Base-by-base conservation (phyloP, 202 grass and related monocot species). In the Carex arenaria region DNA sequence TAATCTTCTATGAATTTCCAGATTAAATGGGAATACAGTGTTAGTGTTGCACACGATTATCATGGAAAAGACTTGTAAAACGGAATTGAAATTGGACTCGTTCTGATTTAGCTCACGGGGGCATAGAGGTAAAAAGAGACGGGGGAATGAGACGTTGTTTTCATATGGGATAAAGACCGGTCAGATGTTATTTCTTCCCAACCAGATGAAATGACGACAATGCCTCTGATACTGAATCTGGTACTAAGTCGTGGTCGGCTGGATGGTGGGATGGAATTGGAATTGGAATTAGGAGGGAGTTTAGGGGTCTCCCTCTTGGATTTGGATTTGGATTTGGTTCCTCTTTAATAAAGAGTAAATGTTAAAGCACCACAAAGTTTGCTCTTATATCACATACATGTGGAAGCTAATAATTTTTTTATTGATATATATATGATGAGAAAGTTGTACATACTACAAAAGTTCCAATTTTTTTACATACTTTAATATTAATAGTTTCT, bases 181-280 rank as follows among this genome's bases (percentile, higher is more conserved):
- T 88, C 30, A 64, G 78, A 53, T 47, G 85, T 91, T 78, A 64
- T 59, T 53, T 60, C 85, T 86, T 14, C 20, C 51, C 19, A 1
- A 32, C 14, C 28, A 67, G 19, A 11, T 18, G 72, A 76, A 77
- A 77, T 53, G 63, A 56, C 80, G 68, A 14, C 43, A 69, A 85
- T 23, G 60, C 28, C 49, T 10, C 75, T 77, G 59, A 34, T 57
- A 70, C 49, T 23, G 64, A 67, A 66, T 19, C 86, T 45, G 89
- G 80, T 92, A 83, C 84, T 2, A 4, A 5, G 90, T 96, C 93
- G 54, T 83, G 80, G 66, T 93, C 93, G 64, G 47, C 9, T 54
- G 11, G 4, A 82, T 43, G 86, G 84, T 87, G 81, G 40, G 19
- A 22, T 20, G 42, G n/a, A 49, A 73, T 73, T 52, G 22, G 43